A percentile compares a stretch with the other conserved stretches of the same genome.
These are phyloP conservation scores for Prunus mongolica DNA, from an alignment of 306 rosid species.

Conservation along the genomic window DNA sequence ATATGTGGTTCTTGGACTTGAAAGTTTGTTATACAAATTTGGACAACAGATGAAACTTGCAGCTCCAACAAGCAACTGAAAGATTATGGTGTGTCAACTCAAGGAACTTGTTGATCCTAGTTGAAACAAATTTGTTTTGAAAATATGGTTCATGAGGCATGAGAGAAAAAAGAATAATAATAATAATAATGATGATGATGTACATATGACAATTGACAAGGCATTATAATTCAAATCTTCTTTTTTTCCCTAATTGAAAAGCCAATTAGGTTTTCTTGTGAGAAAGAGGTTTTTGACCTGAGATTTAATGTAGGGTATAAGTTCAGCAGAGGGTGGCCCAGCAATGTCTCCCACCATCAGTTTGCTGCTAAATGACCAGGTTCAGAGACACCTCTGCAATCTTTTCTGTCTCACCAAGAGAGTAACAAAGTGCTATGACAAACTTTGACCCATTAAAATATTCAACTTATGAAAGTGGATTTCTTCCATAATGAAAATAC, in stretches of 20 bases:
- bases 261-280: conserved; percentile 23
- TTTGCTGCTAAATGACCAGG: conserved; percentile 33
- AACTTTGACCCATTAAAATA: conserved; percentile 37
- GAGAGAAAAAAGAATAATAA: neutral
- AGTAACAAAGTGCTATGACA: conserved; percentile 44
- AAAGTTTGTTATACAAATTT: neutral
- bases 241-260: conserved; percentile 6
- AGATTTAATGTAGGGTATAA: conserved; percentile 45
- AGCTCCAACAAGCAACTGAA: conserved; percentile 14
- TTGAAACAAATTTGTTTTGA: neutral
- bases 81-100: conserved; percentile 13
- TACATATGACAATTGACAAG: neutral
- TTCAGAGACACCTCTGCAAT: conserved; percentile 30
- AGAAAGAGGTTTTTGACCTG: conserved; percentile 37
- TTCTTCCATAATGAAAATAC: conserved; percentile 27
- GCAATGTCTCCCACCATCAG: conserved; percentile 63
- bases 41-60: neutral
- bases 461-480: conserved; percentile 27
- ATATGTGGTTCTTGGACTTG: neutral
- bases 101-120: neutral
- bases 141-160: neutral
- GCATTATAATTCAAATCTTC: neutral
- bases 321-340: conserved; percentile 50
- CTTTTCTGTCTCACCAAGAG: conserved; percentile 41
- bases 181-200: neutral